Evolutionary conservation across 2,329 filamentous ascomycete genomes (phyloP).

Genomic region (Penicillium sp.): DNA sequence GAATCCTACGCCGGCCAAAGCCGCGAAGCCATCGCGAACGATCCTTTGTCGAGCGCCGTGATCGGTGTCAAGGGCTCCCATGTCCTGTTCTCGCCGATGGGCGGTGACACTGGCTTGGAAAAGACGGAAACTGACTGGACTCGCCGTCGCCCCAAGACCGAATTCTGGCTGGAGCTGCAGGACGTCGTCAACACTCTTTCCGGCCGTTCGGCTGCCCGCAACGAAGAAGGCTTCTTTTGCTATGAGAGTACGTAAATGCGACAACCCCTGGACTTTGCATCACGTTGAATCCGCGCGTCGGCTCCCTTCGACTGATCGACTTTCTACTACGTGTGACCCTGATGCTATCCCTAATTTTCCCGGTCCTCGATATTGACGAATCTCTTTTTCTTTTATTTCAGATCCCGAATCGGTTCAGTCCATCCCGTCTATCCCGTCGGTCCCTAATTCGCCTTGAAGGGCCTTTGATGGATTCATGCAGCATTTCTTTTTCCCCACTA

Average conservation of each 20-base stretch:
- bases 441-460: constrained; percentile 19
- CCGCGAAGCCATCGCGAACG: constrained; percentile 63
- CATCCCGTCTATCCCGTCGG: constrained; percentile 18
- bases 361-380: constrained; percentile 13
- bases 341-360: neutral
- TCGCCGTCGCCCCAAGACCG: constrained; percentile 73
- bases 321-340: neutral
- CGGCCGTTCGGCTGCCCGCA: constrained; percentile 54
- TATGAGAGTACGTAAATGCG: constrained; percentile 28
- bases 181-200: constrained; percentile 78
- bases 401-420: constrained; percentile 16
- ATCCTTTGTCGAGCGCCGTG: constrained; percentile 69
- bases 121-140: constrained; percentile 86
- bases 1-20: constrained; percentile 67
- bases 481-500: constrained; percentile 2
- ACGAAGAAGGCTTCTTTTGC: constrained; percentile 25
- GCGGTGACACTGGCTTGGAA: constrained; percentile 60
- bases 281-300: neutral
- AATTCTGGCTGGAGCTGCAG: constrained; percentile 80
- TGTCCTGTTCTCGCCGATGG: constrained; percentile 81
- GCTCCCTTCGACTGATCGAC: neutral
- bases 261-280: constrained; percentile 6
- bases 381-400: constrained; percentile 8
- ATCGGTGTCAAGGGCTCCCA: constrained; percentile 90
- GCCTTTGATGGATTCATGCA: neutral